Base-by-base conservation (phyloP, 1,284 basidiomycete genomes). In the Ganoderma resinaceum region DNA sequence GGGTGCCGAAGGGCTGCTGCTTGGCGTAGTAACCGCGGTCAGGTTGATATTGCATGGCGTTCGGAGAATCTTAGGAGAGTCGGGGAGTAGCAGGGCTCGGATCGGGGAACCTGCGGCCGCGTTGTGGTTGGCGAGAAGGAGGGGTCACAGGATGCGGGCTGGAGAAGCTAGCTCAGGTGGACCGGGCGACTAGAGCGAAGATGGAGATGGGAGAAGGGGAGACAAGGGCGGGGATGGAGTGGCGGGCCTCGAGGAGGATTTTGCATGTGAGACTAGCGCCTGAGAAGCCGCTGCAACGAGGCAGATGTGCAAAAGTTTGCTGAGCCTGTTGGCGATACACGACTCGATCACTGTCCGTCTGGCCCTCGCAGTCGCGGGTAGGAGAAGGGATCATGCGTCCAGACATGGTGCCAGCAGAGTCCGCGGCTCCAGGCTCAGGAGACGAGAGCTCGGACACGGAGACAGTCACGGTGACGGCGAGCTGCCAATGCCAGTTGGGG, bases 1-100 rank as follows among this genome's bases (percentile, higher is more conserved):
- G 67, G 29, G 62, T 71, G 58, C 72, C 75, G 29, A 61, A 63
- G 3, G 63, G 61, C 43, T 70, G 72, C 42, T 69, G 75, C 38
- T 71, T 65, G 66, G 69, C 63, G 64, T 77, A 77, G 63, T 60
- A 66, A 52, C 72, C 68, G 60, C 73, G 73, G 69, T 57, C 62
- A 43, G 26, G 40, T 62, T 71, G 71, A 62, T 70, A 77, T 55
- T 78, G 77, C 78, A 79, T 79, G 68, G 43, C 55, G 49, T 29
- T n/a, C 55, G 31, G 38, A 23, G 40, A 40, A 31, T 40, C 46
- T 14, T 35, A 20, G 43, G 46, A 53, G 14, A 35, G 20, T 18
- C 33, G 1, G 43, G 49, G 46, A 62, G 61, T 37, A 18, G 23
- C 31, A 62, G 31, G 20, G 37, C 7, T 26, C 61, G 9, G 33